Evolutionary conservation across 1,284 basidiomycete species (phyloP), one percentile per base, ranked within the genome.

Genomic region (Rhodotorula sp.): DNA sequence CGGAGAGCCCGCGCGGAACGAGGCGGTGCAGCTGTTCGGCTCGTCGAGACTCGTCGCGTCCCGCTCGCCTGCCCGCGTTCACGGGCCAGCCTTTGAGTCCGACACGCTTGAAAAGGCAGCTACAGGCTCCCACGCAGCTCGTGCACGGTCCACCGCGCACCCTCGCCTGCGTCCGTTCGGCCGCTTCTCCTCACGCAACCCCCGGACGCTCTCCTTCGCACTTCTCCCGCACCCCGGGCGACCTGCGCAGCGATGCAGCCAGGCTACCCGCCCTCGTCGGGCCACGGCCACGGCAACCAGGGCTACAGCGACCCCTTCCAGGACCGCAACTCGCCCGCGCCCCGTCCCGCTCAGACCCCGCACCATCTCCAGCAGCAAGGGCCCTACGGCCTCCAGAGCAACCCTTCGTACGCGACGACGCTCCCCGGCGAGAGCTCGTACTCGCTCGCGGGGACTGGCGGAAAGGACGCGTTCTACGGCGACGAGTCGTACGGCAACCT

Each of bases 351-450:
- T 3, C 60, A 58, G 25, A 27, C 10, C n/a, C 25, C n/a, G 44
- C 23, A 45, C 42, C 17, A 42, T 27, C 46, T 23, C 34, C 63
- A 64, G 46, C 45, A 34, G 21, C 61, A 70, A n/a, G 49, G 45
- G 7, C 23, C 53, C 25, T 66, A 66, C 57, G 50, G 57, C 7
- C 57, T 58, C 16, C 64, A 59, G 42, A 50, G 53, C 57, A 66
- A 59, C 64, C 49, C 49, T 25, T 53, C 61, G 14, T 65, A 73
- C 67, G 44, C 53, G 10, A 64, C 68, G 64, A 61, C 67, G 0
- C 53, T 67, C 25, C 67, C 71, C n/a, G 60, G 59, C 19, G 65
- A 46, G 25, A 70, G 68, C 62, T 58, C 66, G 53, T 73, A 73
- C 68, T 70, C 65, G 66, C 61, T 73, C 44, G 41, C 61, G 1